Evolutionary conservation across 805 yeast genomes (phyloP).

Genomic region (Hanseniaspora valbyensis): DNA sequence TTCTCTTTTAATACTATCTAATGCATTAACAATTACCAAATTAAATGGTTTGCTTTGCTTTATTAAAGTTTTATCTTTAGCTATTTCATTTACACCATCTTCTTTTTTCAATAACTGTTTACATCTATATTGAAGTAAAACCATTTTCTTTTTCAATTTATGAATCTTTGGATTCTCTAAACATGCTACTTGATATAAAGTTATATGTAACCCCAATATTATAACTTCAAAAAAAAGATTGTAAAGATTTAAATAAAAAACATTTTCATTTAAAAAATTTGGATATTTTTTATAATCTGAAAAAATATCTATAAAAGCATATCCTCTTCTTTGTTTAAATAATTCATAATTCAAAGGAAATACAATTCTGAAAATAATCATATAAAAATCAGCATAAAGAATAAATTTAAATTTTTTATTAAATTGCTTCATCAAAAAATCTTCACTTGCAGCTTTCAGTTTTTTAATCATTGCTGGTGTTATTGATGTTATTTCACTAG

Average conservation of each 20-base stretch:
- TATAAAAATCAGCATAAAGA: conserved; percentile 21
- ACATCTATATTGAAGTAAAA: conserved; percentile 6
- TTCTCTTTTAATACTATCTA: neutral
- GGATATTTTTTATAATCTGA: conserved; percentile 23
- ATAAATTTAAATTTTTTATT: conserved; percentile 26
- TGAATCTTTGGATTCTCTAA: conserved; percentile 21
- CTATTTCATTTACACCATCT: neutral
- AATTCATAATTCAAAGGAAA: conserved; percentile 32
- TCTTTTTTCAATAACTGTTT: conserved; percentile 1
- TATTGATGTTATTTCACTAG: neutral
- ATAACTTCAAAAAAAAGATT: conserved; percentile 24
- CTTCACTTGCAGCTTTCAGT: conserved; percentile 1
- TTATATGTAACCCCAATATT: conserved; percentile 24
- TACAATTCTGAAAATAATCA: conserved; percentile 22
- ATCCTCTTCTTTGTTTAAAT: conserved; percentile 22
- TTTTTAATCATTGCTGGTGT: neutral
- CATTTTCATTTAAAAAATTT: conserved; percentile 27
- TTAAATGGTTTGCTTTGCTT: conserved; percentile 17
- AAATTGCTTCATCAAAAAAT: conserved; percentile 19
- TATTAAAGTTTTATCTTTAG: neutral
- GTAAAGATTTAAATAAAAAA: conserved; percentile 27
- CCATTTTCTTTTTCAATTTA: conserved; percentile 5
- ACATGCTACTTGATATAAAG: conserved; percentile 24
- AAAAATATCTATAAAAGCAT: conserved; percentile 27
- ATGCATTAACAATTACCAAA: conserved; percentile 12